Conservation (phyloP, 176 grass and related monocot species). For the Themeda triandra region DNA sequence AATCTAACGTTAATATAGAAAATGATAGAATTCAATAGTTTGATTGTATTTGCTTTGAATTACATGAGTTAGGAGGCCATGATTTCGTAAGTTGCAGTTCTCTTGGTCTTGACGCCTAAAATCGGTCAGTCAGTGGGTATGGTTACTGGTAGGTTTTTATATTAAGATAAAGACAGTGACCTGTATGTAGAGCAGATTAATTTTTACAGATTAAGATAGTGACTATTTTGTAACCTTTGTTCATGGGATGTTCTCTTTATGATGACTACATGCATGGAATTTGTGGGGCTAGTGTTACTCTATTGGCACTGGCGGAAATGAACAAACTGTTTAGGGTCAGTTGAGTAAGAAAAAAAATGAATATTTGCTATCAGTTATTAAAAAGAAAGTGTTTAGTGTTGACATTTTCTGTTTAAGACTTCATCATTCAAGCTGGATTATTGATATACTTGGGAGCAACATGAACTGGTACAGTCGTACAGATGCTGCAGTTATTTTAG, state of each 20-base stretch:
- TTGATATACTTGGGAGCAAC: not conserved
- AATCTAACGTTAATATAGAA: not conserved
- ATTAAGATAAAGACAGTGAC: not conserved
- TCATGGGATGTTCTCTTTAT: not conserved
- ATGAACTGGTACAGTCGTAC: not conserved
- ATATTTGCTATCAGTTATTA: not conserved
- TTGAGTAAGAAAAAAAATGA: not conserved
- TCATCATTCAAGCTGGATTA: not conserved
- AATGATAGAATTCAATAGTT: not conserved
- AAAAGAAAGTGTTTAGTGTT: not conserved
- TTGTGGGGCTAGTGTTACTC: not conserved
- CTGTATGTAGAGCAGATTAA: not conserved
- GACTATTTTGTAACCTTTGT: not conserved
- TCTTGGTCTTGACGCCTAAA: not conserved
- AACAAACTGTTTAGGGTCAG: not conserved
- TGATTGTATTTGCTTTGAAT: not conserved
- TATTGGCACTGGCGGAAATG: not conserved
- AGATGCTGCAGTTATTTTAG: not conserved
- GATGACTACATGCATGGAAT: not conserved
- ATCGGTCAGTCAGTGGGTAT: not conserved
- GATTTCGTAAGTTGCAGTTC: not conserved
- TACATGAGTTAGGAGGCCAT: not conserved
- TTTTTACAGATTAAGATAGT: not conserved
- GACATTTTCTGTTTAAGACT: not conserved
- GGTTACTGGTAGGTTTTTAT: not conserved